Evolutionary conservation across 164 flowering plant species (phyloP), one percentile per base, ranked within the genome.

Genomic region (Dillenia turbinata): DNA sequence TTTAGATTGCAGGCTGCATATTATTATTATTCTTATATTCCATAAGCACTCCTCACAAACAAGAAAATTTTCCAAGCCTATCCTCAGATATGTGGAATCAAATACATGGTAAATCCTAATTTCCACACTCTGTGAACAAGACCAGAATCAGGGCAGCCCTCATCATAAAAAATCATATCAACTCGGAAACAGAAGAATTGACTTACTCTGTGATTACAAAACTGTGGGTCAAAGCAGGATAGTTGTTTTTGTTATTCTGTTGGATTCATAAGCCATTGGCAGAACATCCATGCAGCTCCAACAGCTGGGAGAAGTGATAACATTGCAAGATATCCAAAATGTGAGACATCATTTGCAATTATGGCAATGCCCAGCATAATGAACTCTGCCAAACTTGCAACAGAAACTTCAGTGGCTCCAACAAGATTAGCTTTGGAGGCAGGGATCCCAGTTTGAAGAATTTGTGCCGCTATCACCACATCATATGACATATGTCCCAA

Each of bases 401-500:
- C 82, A 10, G 98, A 86, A 60, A 90, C 77, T 77, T 95, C 99
- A 58, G 99, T 95, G 44, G 90, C 67, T 19, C 92, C 99, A 59
- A 95, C 90, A 55, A 95, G 83, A 68, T 92, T 95, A 33, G 96
- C 96, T 77, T 92, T 92, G 46, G 87, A 79, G 44, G 89, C 60
- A 55, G 98, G 98, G 64, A 92, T 90, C 56, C 98, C 99, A 13
- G 98, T 95, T 81, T 95, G 99, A 70, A 92, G 92, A 73, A 95
- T 95, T 71, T 95, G 99, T 49, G 85, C 76, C 57, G 96, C 97
- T 11, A 95, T 84, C 24, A 95, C 86, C 24, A 95, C 86, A 77
- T 89, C 94, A 78, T 95, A 95, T 58, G 97, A 92, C 99, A 95
- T 92, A 75, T 90, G 94, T 48, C 99, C 99, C 68, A 95, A 68